These are phyloP conservation scores for Magnolia sinica DNA, from an alignment of 164 flowering plant genomes.

Conservation along the genomic window DNA sequence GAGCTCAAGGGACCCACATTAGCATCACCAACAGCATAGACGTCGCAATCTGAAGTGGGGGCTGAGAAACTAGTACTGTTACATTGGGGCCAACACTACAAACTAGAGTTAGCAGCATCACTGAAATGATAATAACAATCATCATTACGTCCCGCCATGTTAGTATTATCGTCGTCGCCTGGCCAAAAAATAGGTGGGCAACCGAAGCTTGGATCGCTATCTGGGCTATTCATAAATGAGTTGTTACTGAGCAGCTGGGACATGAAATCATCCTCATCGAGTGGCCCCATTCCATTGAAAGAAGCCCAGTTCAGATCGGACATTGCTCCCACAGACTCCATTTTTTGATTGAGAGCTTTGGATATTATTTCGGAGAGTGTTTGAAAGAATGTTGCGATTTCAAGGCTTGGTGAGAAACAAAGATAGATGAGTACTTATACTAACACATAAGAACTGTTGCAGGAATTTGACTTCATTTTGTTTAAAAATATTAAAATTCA, in stretches of 20 bases:
- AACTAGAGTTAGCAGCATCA: constrained; percentile 20
- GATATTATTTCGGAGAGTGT: constrained; percentile 6
- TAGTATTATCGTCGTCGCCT: constrained; percentile 10
- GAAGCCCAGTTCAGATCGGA: constrained; percentile 46
- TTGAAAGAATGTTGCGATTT: not conserved
- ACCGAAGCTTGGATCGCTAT: constrained; percentile 22
- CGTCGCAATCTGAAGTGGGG: constrained; percentile 24
- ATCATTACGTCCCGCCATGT: constrained; percentile 18
- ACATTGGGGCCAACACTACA: constrained; percentile 26
- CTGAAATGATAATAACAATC: constrained; percentile 21
- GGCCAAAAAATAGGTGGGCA: constrained; percentile 21
- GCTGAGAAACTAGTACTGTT: constrained; percentile 20
- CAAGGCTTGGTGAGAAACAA: not conserved
- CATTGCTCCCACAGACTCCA: constrained; percentile 53
- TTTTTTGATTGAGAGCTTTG: constrained; percentile 15
- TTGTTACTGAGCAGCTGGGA: constrained; percentile 46
- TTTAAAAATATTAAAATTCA: constrained; percentile 6
- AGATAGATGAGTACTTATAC: constrained; percentile 27
- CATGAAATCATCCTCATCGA: constrained; percentile 70
- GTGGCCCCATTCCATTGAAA: constrained; percentile 33
- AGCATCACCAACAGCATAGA: constrained; percentile 25
- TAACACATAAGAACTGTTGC: constrained; percentile 19
- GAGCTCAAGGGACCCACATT: constrained; percentile 16
- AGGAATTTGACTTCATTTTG: constrained; percentile 31
- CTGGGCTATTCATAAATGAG: constrained; percentile 20